Evolutionary conservation across 352 stramenopile species (phyloP).

Genomic region (Phytophthora rubi): DNA sequence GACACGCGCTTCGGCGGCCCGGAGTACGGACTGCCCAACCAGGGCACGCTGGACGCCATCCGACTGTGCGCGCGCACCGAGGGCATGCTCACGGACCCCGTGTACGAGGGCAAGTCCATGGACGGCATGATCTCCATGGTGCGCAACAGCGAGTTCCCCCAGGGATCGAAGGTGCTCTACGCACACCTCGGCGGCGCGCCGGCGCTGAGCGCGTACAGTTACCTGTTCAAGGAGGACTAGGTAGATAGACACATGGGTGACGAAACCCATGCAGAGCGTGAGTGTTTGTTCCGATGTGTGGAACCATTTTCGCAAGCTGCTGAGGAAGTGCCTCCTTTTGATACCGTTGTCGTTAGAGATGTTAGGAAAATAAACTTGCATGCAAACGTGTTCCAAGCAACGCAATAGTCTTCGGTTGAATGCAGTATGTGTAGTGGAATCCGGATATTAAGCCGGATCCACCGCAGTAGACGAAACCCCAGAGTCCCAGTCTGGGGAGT

Average conservation of each 20-base stretch:
- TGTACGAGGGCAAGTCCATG: constrained; percentile 52
- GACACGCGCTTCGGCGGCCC: constrained; percentile 41
- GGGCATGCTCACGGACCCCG: constrained; percentile 43
- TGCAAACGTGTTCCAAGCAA: background rate
- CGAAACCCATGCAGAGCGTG: background rate
- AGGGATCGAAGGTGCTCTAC: constrained; percentile 45
- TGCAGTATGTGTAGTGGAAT: no score
- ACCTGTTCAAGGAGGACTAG: constrained; percentile 44
- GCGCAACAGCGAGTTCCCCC: constrained; percentile 43
- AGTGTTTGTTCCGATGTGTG: background rate
- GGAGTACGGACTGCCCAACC: constrained; percentile 44
- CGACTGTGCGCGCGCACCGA: constrained; percentile 42
- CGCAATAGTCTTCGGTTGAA: no score
- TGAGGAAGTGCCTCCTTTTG: background rate
- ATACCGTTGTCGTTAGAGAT: background rate
- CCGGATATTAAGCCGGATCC: no score
- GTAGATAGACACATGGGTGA: background rate
- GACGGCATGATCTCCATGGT: constrained; percentile 48
- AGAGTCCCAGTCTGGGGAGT: no score
- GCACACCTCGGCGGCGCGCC: constrained; percentile 38
- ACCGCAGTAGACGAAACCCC: no score
- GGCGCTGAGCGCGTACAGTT: constrained; percentile 46
- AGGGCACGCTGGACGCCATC: constrained; percentile 44
- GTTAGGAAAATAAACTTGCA: constrained; percentile 1
- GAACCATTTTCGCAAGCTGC: background rate